Evolutionary conservation across 2,329 filamentous ascomycete species (phyloP).

Genomic region (Arthrobotrys sinensis): DNA sequence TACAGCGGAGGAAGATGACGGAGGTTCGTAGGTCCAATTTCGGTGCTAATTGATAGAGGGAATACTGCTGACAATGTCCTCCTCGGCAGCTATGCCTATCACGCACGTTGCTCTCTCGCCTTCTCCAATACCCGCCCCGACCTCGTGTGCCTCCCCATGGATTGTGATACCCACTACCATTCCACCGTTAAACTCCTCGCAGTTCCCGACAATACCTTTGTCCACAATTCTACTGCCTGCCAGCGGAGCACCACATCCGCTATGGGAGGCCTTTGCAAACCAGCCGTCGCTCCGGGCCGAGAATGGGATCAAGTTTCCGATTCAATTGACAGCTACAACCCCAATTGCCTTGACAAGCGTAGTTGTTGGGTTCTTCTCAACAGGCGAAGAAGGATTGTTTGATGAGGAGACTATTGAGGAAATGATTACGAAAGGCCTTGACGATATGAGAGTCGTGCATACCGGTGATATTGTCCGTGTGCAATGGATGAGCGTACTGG

Average conservation of each 20-base stretch:
- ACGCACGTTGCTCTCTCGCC: conserved; percentile 68
- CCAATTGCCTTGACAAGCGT: conserved; percentile 55
- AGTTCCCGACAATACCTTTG: conserved; percentile 77
- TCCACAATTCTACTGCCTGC: conserved; percentile 85
- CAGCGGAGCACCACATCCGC: conserved; percentile 72
- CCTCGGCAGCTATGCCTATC: conserved; percentile 67
- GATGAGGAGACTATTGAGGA: conserved; percentile 70
- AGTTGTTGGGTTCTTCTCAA: conserved; percentile 58
- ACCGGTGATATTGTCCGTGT: conserved; percentile 80
- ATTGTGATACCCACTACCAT: conserved; percentile 83
- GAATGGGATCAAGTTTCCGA: conserved; percentile 60
- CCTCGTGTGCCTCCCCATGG: conserved; percentile 78
- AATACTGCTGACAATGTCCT: conserved; percentile 12
- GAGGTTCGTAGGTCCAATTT: conserved; percentile 68
- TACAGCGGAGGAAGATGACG: conserved; percentile 66
- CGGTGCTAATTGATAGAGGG: not conserved
- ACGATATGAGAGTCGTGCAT: conserved; percentile 82
- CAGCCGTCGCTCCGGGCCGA: conserved; percentile 55
- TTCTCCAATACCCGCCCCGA: conserved; percentile 68
- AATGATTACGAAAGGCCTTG: conserved; percentile 79
- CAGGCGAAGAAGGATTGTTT: conserved; percentile 59
- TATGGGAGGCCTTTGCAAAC: conserved; percentile 63
- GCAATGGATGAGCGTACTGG: conserved; percentile 70
- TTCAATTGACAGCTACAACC: conserved; percentile 55
- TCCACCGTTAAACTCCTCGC: conserved; percentile 68